Conservation (phyloP, 1,139 yeast species). For the Suzukiozyma palmioleophila region DNA sequence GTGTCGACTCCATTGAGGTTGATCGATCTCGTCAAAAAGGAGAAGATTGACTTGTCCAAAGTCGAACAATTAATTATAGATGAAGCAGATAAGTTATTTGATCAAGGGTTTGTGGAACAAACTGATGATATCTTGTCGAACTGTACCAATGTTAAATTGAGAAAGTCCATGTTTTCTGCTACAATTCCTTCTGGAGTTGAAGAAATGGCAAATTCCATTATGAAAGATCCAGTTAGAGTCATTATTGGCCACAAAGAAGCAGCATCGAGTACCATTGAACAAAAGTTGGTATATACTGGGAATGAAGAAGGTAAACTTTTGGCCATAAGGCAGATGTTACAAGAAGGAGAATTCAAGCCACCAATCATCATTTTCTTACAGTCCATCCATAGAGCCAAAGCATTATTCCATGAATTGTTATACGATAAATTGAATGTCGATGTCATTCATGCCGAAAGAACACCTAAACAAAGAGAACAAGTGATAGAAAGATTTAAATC, state of each 20-base stretch:
- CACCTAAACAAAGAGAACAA: constrained; percentile 82
- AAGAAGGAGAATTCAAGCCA: constrained; percentile 82
- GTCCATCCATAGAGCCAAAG: constrained; percentile 90
- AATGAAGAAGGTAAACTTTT: constrained; percentile 91
- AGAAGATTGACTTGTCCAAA: constrained; percentile 50
- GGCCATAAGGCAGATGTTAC: constrained; percentile 86
- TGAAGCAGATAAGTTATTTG: constrained; percentile 94
- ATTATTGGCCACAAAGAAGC: constrained; percentile 94
- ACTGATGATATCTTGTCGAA: constrained; percentile 78
- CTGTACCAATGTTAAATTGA: constrained; percentile 50
- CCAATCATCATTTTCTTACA: constrained; percentile 92
- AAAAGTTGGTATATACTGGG: constrained; percentile 81
- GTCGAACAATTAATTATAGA: constrained; percentile 81
- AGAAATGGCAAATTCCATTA: constrained; percentile 77
- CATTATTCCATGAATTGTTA: constrained; percentile 83
- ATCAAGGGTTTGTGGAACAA: constrained; percentile 85
- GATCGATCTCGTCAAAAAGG: constrained; percentile 69
- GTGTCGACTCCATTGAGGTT: constrained; percentile 87
- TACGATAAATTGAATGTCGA: constrained; percentile 92
- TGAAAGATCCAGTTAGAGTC: constrained; percentile 80
- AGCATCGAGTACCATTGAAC: constrained; percentile 81
- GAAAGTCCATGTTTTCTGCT: constrained; percentile 87
- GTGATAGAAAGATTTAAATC: constrained; percentile 78
- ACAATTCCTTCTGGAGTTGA: constrained; percentile 94
- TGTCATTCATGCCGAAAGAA: constrained; percentile 93